Percentiles rank a stretch among this genome's conserved stretches.
Conservation (phyloP, 108 stramenopile species). For the Nannochloropsis salina region DNA sequence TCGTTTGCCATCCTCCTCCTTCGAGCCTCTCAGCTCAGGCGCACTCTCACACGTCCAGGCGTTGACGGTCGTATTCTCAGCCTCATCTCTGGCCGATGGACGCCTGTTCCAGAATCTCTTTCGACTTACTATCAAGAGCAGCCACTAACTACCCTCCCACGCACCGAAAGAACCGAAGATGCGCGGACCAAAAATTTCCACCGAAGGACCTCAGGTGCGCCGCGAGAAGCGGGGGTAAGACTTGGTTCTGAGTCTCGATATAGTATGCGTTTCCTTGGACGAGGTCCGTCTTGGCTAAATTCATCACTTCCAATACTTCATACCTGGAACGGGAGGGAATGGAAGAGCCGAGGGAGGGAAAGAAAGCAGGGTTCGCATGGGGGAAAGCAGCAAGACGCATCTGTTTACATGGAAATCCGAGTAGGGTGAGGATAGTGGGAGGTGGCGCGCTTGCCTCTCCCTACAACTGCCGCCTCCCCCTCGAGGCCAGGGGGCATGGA, state of each 20-base stretch:
- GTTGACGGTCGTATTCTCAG: no score
- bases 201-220: not conserved
- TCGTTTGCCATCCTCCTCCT: no score
- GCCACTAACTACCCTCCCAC: not conserved
- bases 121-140: no score
- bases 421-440: no score
- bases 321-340: constrained; percentile 27
- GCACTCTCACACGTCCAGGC: no score
- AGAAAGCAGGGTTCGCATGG: not conserved
- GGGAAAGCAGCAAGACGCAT: not conserved
- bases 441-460: no score
- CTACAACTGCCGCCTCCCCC: no score
- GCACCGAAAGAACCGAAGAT: constrained; percentile 38
- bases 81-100: no score
- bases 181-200: not conserved
- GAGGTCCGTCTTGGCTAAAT: constrained; percentile 33
- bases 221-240: not conserved
- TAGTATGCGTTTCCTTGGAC: not conserved
- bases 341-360: not conserved
- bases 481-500: no score
- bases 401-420: no score
- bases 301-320: constrained; percentile 47
- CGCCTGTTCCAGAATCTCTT: no score
- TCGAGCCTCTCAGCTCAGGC: no score
- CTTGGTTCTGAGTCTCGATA: not conserved